Evolutionary conservation across 768 basidiomycete genomes (phyloP).

Genomic region (Infundibulicybe gibba): DNA sequence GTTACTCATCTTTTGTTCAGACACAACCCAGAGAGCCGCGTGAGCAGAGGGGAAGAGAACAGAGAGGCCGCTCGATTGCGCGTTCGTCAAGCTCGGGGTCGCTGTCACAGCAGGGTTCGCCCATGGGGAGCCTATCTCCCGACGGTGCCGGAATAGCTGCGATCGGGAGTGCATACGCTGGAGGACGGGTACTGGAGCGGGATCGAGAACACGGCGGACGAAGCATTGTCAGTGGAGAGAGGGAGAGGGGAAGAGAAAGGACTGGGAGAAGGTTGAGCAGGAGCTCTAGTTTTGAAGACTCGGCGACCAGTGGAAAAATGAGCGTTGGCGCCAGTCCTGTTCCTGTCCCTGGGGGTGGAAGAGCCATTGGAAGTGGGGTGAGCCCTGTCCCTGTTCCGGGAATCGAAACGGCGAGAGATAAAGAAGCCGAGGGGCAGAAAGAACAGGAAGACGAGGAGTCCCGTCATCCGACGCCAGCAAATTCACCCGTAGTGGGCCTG

Average conservation of each 20-base stretch:
- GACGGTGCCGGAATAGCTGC: constrained; percentile 15
- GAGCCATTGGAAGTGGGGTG: background rate
- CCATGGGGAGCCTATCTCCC: constrained; percentile 23
- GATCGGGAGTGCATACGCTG: constrained; percentile 4
- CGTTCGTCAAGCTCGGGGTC: constrained; percentile 45
- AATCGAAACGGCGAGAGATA: background rate
- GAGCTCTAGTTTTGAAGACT: constrained; percentile 23
- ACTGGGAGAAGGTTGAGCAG: constrained; percentile 33
- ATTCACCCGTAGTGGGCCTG: constrained; percentile 46
- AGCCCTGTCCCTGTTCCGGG: background rate
- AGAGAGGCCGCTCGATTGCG: constrained; percentile 53
- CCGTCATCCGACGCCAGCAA: constrained; percentile 57
- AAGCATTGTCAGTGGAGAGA: constrained; percentile 14
- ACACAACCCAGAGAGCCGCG: constrained; percentile 11
- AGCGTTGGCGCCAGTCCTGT: background rate
- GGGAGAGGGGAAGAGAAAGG: constrained; percentile 39
- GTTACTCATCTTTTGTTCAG: constrained; percentile 6
- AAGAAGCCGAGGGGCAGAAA: constrained; percentile 6
- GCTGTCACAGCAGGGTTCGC: constrained; percentile 25
- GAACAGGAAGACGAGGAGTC: constrained; percentile 9
- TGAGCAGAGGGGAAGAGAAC: constrained; percentile 14
- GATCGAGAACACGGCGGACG: constrained; percentile 15
- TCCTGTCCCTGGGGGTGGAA: constrained; percentile 8
- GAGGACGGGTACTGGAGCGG: constrained; percentile 19
- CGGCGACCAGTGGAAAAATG: constrained; percentile 1